Base-by-base conservation (phyloP, 192 early-diverging fungal genomes). In the Coemansia sp. region DNA sequence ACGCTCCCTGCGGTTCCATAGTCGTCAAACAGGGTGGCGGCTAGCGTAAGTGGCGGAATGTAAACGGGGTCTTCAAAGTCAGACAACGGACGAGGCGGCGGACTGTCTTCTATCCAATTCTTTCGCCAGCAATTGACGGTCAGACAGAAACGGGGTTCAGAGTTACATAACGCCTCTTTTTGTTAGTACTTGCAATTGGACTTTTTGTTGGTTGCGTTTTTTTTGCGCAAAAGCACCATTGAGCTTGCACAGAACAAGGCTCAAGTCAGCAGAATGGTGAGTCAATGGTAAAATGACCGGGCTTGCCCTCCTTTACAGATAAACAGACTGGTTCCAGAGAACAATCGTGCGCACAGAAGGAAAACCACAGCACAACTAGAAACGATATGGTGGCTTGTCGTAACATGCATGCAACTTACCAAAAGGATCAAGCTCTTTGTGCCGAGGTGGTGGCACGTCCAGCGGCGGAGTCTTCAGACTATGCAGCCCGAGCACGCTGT, bases 41-140 rank as follows among this genome's bases (percentile, higher is more conserved):
- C 67, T 29, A 80, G 64, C 15, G 77, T 80, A n/a, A 75, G 77
- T 17, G 77, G 77, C 19, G 77, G 77, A 10, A 80, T 75, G 72
- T 80, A 80, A 49, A 69, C 60, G 5, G 77, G 77, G 43, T 80
- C 77, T 25, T 80, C 77, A 59, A 74, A 80, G 62, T 62, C 32
- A 1, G 77, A 62, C 59, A 80, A 62, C 23, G 72, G 65, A 21
- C 72, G 77, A 24, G 62, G 62, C 14, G 72, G 77, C 38, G 77
- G 77, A 32, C 77, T 80, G 72, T 73, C 72, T 43, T 73, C 76
- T 73, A 73, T 50, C 15, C 60, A 49, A 19, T 35, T 35, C 32
- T 35, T 35, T 35, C 32, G 32, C 32, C 32, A 35, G 32, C 32
- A 35, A 35, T 35, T 35, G 32, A 35, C 32, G 32, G 32, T 35